Base-by-base conservation (phyloP, 2,329 filamentous ascomycete genomes). In the Trichoderma afroharzianum region DNA sequence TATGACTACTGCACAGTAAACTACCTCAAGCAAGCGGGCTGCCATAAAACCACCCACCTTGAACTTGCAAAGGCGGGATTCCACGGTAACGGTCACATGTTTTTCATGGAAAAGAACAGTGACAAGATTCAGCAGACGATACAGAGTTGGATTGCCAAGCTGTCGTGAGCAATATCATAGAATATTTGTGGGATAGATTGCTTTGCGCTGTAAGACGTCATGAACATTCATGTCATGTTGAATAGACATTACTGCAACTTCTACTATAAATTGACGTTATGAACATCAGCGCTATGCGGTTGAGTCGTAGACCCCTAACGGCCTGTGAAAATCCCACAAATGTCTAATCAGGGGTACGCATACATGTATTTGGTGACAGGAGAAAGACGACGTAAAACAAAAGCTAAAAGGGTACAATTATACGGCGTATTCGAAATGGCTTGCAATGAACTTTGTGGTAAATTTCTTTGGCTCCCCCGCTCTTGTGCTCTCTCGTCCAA, bases 61-160 rank as follows among this genome's bases (percentile, higher is more conserved):
- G 77, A 79, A 74, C 78, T 86, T 26, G 78, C 71, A 6, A 77
- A 83, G 33, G 75, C 76, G 7, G 82, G 82, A 4, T 80, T 85
- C 43, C 73, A 77, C 47, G 85, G 84, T 8, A 86, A 86, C 71
- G 83, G 82, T 0, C 84, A 86, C 76, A 81, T 86, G 81, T 80
- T 84, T 70, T 85, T 86, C 72, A 77, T 86, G 78, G 84, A 86
- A 78, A 82, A 80, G 78, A 86, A 86, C 74, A 85, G 82, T 68
- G 76, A 82, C 71, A 73, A 80, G 57, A 82, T 85, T 61, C 75
- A 78, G 39, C 55, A 59, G 28, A 69, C 75, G 14, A 32, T 79
- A 3, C 68, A 76, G n/a, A 39, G 70, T 4, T 80, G 77, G 77
- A 75, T 78, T 21, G 58, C 61, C 11, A 33, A 8, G 9, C 15